Percentiles rank a stretch among this genome's conserved stretches.
Conservation (phyloP, 2,329 filamentous ascomycete genomes). For the Malbranchea cinnamomea region DNA sequence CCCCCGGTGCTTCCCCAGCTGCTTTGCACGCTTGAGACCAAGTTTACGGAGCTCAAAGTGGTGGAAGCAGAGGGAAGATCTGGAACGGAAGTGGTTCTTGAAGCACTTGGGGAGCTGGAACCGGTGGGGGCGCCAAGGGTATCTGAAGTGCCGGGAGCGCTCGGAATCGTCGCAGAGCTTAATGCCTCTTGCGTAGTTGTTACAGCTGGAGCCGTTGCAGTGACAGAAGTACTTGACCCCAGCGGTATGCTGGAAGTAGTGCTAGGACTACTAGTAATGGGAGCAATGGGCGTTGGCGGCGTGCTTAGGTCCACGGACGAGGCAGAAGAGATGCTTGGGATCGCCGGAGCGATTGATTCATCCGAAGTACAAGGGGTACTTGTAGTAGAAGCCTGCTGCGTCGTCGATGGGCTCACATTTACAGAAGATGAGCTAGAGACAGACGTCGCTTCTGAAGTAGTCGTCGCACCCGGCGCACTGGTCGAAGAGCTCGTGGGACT, state of each 20-base stretch:
- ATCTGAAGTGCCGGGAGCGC: neutral
- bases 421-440: too few species aligned
- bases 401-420: conserved; percentile 1
- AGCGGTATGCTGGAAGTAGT: too few species aligned
- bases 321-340: too few species aligned
- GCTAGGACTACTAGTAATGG: conserved; percentile 6
- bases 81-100: neutral
- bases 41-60: too few species aligned
- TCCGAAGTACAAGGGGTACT: too few species aligned
- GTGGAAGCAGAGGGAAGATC: too few species aligned
- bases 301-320: too few species aligned
- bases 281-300: conserved; percentile 4
- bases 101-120: neutral
- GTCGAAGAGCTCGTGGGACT: neutral
- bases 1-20: too few species aligned
- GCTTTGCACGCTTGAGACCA: too few species aligned
- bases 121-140: conserved; percentile 5
- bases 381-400: neutral
- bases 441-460: neutral
- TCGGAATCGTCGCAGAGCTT: neutral
- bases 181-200: neutral
- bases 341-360: conserved; percentile 2
- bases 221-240: conserved; percentile 4
- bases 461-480: neutral
- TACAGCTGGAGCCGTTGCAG: conserved; percentile 1